Base-by-base conservation (phyloP, 441 rosid species). In the Gossypium davidsonii region DNA sequence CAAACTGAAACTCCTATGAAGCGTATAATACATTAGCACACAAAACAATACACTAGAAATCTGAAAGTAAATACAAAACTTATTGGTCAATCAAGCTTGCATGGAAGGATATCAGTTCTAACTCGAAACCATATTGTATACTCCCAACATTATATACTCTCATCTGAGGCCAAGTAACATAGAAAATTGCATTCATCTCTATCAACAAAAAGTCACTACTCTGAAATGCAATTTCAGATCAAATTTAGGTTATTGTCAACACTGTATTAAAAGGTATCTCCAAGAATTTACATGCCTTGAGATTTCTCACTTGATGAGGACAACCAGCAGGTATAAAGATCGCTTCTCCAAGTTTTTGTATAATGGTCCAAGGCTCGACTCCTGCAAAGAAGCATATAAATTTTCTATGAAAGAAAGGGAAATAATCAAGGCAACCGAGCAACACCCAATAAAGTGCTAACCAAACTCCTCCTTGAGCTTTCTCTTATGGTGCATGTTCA, bases 301-400 rank as follows among this genome's bases (percentile, higher is more conserved):
- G 75, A 78, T 90, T 90, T 70, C 96, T 81, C 51, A 93, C 93
- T 89, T 91, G 97, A 85, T 89, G 91, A 61, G 97, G 96, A 74
- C 96, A 91, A 37, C 96, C 94, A 11, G 89, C 93, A 65, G 96
- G 93, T 73, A 91, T 82, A 20, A 90, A 83, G 17, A 93, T 89
- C 94, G 34, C 75, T 90, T 97, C 31, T 91, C 96, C 77, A 88
- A 87, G 34, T 77, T 82, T 91, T 80, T 93, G 98, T 71, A 83
- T 75, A 65, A 91, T 88, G 18, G 94, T 91, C 98, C 97, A 91
- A 39, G 96, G 97, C 73, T 93, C 96, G 46, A 93, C 86, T 57
- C 91, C 97, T 91, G 69, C 58, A 80, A 31, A 58, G 67, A 8
- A 26, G 4, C 58, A 8, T 18, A 9, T 26, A 26, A 20, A 17